A percentile compares a stretch with the other conserved stretches of the same genome.
These are phyloP conservation scores for Acrocalymma vagum DNA, from an alignment of 2,329 filamentous ascomycete genomes.

Conservation along the genomic window DNA sequence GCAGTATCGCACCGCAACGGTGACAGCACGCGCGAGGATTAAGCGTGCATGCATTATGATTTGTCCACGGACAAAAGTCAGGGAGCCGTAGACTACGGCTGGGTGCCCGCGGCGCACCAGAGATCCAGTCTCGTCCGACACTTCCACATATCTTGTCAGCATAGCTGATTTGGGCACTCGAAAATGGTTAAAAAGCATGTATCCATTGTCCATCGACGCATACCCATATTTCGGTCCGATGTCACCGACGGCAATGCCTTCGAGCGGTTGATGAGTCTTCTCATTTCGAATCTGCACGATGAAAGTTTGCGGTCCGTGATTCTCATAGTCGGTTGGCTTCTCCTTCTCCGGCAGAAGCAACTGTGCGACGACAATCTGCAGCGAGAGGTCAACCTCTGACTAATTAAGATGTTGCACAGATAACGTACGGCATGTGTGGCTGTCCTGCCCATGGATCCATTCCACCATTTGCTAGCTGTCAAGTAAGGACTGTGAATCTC, in stretches of 20 bases:
- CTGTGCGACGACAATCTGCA: constrained; percentile 61
- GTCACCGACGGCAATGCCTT: constrained; percentile 61
- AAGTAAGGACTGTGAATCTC: constrained; percentile 61
- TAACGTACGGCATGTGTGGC: constrained; percentile 58
- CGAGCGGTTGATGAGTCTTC: constrained; percentile 56
- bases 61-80: constrained; percentile 58
- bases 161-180: constrained; percentile 59
- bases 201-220: constrained; percentile 62
- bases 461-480: constrained; percentile 65
- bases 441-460: constrained; percentile 61
- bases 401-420: constrained; percentile 17
- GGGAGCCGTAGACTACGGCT: constrained; percentile 59
- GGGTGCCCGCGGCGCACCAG: constrained; percentile 58
- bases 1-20: constrained; percentile 61
- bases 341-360: constrained; percentile 51
- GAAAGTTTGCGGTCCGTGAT: constrained; percentile 62
- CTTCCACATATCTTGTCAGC: constrained; percentile 58
- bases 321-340: constrained; percentile 45
- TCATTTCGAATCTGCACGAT: constrained; percentile 61
- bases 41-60: constrained; percentile 62
- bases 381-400: constrained; percentile 9
- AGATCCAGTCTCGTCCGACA: constrained; percentile 55
- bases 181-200: constrained; percentile 61
- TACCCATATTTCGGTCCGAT: constrained; percentile 66
- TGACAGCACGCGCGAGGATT: constrained; percentile 62